phyloP scores from a whole-genome alignment of 768 basidiomycete genomes.

The Flagelloscypha sp. region DNA sequence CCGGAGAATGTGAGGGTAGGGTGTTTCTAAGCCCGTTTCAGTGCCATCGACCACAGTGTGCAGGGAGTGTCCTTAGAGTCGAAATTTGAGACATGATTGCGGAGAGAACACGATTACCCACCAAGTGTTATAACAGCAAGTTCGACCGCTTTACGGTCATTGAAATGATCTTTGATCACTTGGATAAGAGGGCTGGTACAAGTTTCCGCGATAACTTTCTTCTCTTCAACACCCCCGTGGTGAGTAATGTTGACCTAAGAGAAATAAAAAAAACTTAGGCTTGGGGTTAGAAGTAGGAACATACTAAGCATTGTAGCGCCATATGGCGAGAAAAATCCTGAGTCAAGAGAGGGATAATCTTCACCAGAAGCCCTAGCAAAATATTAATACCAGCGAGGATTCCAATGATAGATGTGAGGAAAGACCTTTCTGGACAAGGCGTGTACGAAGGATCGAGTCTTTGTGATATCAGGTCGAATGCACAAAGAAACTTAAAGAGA shows the following conservation, averaged over 20 bases:
- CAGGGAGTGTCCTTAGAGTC: too few species aligned
- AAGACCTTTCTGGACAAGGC: slow-evolving; percentile 49
- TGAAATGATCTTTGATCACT: slow-evolving; percentile 40
- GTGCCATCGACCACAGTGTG: slow-evolving; percentile 34
- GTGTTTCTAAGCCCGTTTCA: slow-evolving; percentile 17
- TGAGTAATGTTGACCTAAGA: slow-evolving; percentile 60
- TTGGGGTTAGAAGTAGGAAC: too few species aligned
- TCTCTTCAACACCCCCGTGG: slow-evolving; percentile 45
- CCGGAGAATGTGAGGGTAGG: slow-evolving; percentile 28
- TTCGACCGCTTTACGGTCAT: slow-evolving; percentile 43
- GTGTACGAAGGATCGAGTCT: slow-evolving; percentile 52
- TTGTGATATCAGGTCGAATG: too few species aligned
- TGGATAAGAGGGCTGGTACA: slow-evolving; percentile 32
- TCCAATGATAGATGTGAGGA: background rate
- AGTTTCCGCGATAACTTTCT: slow-evolving; percentile 43
- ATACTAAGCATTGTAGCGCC: slow-evolving; percentile 45
- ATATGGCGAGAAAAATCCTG: slow-evolving; percentile 39
- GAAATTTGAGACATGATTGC: too few species aligned
- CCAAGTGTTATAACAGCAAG: slow-evolving; percentile 43
- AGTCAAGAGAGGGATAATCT: slow-evolving; percentile 47
- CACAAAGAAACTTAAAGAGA: too few species aligned
- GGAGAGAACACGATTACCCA: too few species aligned
- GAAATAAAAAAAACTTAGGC: too few species aligned
- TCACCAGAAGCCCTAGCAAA: slow-evolving; percentile 43
- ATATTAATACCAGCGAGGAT: slow-evolving; percentile 1